Evolutionary conservation across 148 eudicot species (phyloP).

Genomic region (Dianthus caryophyllus): DNA sequence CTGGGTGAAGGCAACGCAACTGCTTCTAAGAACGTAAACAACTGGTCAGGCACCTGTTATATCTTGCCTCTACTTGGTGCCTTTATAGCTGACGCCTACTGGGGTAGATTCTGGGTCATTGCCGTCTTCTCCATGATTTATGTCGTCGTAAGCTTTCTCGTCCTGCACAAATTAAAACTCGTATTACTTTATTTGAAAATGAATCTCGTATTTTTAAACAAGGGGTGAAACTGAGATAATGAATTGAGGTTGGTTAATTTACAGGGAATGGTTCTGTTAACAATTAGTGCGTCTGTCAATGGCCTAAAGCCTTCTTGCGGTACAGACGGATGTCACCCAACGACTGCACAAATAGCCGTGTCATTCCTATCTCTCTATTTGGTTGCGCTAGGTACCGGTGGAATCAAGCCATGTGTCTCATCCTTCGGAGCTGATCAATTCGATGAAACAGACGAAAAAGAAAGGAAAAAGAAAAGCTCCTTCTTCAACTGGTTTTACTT

Average conservation of each 20-base stretch:
- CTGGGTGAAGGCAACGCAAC: conserved; percentile 36
- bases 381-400: conserved; percentile 29
- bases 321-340: conserved; percentile 30
- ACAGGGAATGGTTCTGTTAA: conserved; percentile 41
- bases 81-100: conserved; percentile 59
- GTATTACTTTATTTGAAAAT: not conserved
- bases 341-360: conserved; percentile 12
- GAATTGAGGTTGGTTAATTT: not conserved
- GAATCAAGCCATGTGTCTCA: conserved; percentile 28
- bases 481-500: conserved; percentile 34
- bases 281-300: conserved; percentile 32
- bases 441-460: conserved; percentile 28
- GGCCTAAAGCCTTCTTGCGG: conserved; percentile 37
- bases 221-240: not conserved
- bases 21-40: conserved; percentile 51
- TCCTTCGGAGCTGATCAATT: conserved; percentile 33
- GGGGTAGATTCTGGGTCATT: conserved; percentile 64
- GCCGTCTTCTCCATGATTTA: conserved; percentile 51
- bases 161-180: not conserved
- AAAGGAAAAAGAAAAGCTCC: conserved; percentile 30
- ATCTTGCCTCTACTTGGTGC: conserved; percentile 62
- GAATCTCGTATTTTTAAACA: not conserved
- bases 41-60: conserved; percentile 76
- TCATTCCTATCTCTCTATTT: conserved; percentile 25
- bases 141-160: conserved; percentile 41